phyloP scores from a whole-genome alignment of 2,329 filamentous ascomycete genomes.

The Monilinia aucupariae region DNA sequence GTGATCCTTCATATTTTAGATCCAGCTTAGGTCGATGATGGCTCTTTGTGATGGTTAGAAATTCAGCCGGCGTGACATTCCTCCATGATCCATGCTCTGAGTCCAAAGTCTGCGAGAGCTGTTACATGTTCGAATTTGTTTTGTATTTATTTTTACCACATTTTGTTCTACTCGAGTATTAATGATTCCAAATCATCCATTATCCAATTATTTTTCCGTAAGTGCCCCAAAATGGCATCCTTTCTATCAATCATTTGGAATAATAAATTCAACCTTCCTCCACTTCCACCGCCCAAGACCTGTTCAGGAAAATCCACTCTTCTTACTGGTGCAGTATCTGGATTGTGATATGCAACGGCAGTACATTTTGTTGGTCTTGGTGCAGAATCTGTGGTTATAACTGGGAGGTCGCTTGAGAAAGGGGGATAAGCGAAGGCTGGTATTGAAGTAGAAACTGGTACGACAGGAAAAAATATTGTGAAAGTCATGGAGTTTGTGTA shows the following conservation, averaged over 20 bases:
- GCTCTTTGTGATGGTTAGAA: conserved; percentile 3
- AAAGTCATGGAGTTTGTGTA: conserved; percentile 17
- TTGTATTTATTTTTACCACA: conserved; percentile 8
- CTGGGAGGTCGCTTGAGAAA: conserved; percentile 36
- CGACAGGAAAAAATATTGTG: conserved; percentile 23
- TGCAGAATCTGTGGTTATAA: conserved; percentile 40
- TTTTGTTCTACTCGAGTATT: neutral
- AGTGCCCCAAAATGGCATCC: neutral
- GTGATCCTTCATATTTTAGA: neutral
- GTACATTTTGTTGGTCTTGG: conserved; percentile 39
- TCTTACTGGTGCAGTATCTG: conserved; percentile 41
- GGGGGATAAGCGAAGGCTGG: conserved; percentile 37
- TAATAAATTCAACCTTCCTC: conserved; percentile 29
- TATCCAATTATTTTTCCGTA: neutral
- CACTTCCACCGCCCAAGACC: conserved; percentile 26
- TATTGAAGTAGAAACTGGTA: conserved; percentile 34
- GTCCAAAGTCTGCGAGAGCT: conserved; percentile 17
- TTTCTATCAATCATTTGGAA: conserved; percentile 21
- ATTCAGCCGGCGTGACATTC: conserved; percentile 15
- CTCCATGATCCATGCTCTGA: neutral
- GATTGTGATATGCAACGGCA: conserved; percentile 40
- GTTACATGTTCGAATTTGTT: neutral
- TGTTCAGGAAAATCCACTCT: conserved; percentile 35
- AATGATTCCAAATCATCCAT: neutral
- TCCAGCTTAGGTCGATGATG: neutral